Base-by-base conservation (phyloP, 2,329 filamentous ascomycete genomes). In the Apiospora kogelbergensis region DNA sequence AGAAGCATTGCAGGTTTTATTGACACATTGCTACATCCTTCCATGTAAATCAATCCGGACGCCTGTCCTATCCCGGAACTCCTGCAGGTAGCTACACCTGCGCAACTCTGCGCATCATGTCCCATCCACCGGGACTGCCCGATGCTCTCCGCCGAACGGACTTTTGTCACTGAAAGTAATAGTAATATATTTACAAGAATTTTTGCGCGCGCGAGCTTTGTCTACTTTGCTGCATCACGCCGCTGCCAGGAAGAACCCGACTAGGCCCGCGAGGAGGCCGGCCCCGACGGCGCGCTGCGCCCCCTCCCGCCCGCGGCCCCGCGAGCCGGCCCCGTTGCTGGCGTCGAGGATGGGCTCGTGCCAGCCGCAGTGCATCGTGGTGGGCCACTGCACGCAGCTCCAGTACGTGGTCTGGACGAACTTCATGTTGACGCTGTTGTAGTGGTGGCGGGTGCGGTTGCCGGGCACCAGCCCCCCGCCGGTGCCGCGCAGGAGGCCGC, bases 391-490 rank as follows among this genome's bases (percentile, higher is more conserved):
- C 7, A 78, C 77, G 70, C 81, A 82, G 33, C 77, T 78, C 71
- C 76, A 81, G 70, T 81, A 82, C 6, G 80, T 82, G n/a, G 78
- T 79, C 73, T 81, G 78, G 15, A 75, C 71, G 69, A 78, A 80
- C 63, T 44, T 44, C 37, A 65, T 22, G 40, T 60, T 33, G 53
- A 60, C 6, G 17, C 20, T 60, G 13, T 13, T 13, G 46, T 53
- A 17, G 53, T 20, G 15, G 46, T 53, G 15, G 53, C 30, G 15
- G 26, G 53, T n/a, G 30, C 4, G 7, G 53, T 60, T 60, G 1
- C 17, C 53, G 3, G 33, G 60, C 33, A 26, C 5, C 22, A 44
- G 13, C 22, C 30, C 37, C 11, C 37, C 63, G 24, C n/a, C 63
- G 48, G 24, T 57, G 41, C 63, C 63, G 6, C 20, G 37, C 37